Evolutionary conservation across 495 filamentous ascomycete genomes (phyloP).

Genomic region (Hypoxylon cercidicola): DNA sequence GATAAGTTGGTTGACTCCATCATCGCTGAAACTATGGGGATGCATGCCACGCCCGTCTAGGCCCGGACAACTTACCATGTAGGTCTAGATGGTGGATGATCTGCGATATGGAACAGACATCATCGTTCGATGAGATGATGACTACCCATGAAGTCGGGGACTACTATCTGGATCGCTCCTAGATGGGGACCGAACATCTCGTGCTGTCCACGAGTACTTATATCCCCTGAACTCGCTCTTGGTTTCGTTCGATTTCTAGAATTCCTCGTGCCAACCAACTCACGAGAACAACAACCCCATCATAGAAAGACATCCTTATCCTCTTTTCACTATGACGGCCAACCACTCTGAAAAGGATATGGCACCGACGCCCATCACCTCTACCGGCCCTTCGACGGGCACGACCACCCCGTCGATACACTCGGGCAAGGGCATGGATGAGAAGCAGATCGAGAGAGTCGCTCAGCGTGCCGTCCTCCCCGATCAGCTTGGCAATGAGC

Average conservation of each 20-base stretch:
- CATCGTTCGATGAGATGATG: constrained; percentile 36
- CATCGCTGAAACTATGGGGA: constrained; percentile 35
- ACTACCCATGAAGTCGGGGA: constrained; percentile 12
- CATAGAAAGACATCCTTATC: constrained; percentile 32
- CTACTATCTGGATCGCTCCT: constrained; percentile 10
- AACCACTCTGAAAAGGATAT: constrained; percentile 37
- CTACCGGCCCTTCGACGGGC: constrained; percentile 36
- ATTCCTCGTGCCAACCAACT: constrained; percentile 38
- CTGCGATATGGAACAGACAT: constrained; percentile 27
- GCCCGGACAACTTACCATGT: constrained; percentile 31
- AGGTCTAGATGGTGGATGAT: constrained; percentile 29
- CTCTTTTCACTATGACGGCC: constrained; percentile 37
- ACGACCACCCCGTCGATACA: constrained; percentile 40
- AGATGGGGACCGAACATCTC: constrained; percentile 12
- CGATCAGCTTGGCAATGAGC: constrained; percentile 37
- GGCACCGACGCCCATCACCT: constrained; percentile 29
- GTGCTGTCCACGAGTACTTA: constrained; percentile 30
- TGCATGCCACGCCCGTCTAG: constrained; percentile 30
- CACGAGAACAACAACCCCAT: constrained; percentile 24
- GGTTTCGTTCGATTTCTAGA: constrained; percentile 23
- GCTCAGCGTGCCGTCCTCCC: constrained; percentile 39
- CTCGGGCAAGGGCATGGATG: constrained; percentile 31
- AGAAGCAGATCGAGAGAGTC: constrained; percentile 39
- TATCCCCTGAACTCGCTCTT: constrained; percentile 28
- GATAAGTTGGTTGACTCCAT: constrained; percentile 36